Percentiles rank a stretch among this genome's conserved stretches.
phyloP scores from a whole-genome alignment of 2,329 filamentous ascomycete species.

The Nothopassalora personata region DNA sequence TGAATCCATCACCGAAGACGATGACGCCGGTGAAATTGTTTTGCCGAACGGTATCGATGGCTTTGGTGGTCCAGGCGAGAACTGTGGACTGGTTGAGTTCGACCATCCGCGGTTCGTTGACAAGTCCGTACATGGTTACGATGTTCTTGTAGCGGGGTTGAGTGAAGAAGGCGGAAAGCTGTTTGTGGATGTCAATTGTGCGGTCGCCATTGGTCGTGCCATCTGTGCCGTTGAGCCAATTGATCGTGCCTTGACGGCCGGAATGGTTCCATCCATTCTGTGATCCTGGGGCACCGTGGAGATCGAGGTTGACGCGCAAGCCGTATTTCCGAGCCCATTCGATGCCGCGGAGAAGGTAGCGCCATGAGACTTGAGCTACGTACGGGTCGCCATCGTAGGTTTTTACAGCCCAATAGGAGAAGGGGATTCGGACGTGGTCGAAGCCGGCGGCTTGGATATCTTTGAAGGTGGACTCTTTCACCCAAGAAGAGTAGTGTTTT shows the following conservation, averaged over 20 bases:
- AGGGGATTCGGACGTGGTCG: conserved; percentile 95
- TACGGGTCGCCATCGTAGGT: conserved; percentile 85
- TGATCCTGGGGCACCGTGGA: conserved; percentile 85
- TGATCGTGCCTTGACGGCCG: conserved; percentile 71
- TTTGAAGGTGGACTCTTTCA: conserved; percentile 75
- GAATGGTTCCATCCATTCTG: conserved; percentile 99
- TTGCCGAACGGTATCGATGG: conserved; percentile 64
- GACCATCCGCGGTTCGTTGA: conserved; percentile 86
- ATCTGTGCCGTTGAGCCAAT: conserved; percentile 87
- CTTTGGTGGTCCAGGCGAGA: conserved; percentile 71
- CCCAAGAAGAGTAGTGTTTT: conserved; percentile 83
- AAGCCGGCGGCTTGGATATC: conserved; percentile 83
- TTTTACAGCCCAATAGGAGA: conserved; percentile 88
- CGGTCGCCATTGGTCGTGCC: conserved; percentile 73
- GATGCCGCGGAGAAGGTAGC: conserved; percentile 85
- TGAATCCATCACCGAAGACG: conserved; percentile 91
- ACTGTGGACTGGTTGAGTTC: conserved; percentile 61
- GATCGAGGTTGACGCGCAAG: conserved; percentile 83
- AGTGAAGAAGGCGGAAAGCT: conserved; percentile 84
- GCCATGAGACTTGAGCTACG: conserved; percentile 79
- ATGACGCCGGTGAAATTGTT: conserved; percentile 71
- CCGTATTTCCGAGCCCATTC: conserved; percentile 93
- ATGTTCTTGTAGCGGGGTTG: conserved; percentile 90
- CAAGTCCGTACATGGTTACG: conserved; percentile 85
- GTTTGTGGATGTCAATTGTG: conserved; percentile 79